phyloP scores from a whole-genome alignment of 2,329 filamentous ascomycete genomes.

The Paracorniculantispora psalliotae region DNA sequence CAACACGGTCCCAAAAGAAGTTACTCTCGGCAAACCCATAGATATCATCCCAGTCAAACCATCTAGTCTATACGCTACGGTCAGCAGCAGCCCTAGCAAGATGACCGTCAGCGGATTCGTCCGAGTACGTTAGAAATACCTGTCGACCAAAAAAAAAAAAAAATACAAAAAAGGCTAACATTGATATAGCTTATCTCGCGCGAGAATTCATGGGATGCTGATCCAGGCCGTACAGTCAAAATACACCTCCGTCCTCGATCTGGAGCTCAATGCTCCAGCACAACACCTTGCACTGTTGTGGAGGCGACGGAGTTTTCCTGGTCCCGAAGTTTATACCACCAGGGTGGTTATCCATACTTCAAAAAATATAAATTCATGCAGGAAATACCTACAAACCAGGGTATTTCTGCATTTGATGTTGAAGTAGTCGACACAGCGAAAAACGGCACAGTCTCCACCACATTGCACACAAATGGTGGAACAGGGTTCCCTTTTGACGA shows the following conservation, averaged over 20 bases:
- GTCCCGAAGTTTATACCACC: constrained; percentile 2
- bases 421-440: constrained; percentile 14
- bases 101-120: constrained; percentile 13
- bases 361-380: constrained; percentile 10
- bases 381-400: constrained; percentile 6
- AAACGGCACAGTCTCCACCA: constrained; percentile 9
- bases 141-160: not conserved
- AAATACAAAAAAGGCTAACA: not conserved
- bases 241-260: constrained; percentile 14
- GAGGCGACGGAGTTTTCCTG: constrained; percentile 3
- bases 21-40: constrained; percentile 13
- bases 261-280: constrained; percentile 1
- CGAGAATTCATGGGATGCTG: not conserved
- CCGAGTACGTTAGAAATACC: constrained; percentile 7
- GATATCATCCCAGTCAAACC: constrained; percentile 15
- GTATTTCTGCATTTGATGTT: constrained; percentile 14
- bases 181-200: not conserved
- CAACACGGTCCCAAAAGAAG: constrained; percentile 15
- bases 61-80: constrained; percentile 10
- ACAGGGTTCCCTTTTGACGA: constrained; percentile 15
- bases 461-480: constrained; percentile 13
- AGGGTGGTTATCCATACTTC: constrained; percentile 11
- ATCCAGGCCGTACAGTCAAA: constrained; percentile 14
- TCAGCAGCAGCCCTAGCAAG: constrained; percentile 11
- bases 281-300: not conserved